Evolutionary conservation across 1,284 basidiomycete genomes (phyloP), one percentile per base, ranked within the genome.

Genomic region (Sporisorium iseilematis-ciliati): DNA sequence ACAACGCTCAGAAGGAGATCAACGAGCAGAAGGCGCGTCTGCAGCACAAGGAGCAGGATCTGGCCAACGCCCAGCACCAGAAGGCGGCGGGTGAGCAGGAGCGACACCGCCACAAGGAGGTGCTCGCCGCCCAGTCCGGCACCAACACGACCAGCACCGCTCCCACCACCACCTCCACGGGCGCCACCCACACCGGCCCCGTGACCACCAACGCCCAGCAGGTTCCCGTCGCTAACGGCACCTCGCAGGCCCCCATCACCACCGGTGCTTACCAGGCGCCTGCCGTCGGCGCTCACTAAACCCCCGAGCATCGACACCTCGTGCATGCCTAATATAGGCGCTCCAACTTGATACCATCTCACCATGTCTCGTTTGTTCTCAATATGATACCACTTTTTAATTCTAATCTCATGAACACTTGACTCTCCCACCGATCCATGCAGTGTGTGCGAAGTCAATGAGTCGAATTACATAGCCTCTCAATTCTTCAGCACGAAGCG

Each of bases 61-160:
- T 76, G 11, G 74, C 62, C 6, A 29, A 33, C 8, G 74, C 65
- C 23, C 65, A 76, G 45, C 69, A 71, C 57, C 26, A 50, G 26
- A 76, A 76, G 62, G 55, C 33, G 1, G 14, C 18, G 0, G 61
- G 54, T 25, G 74, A 76, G 14, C 49, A 55, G 26, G 56, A 68
- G 61, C 56, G 74, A 1, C 56, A 65, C 49, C 38, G 57, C 3
- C 65, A 76, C 57, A 60, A 67, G 46, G 65, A 71, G 52, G 55
- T 48, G 2, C 46, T 75, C 3, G 42, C 54, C 4, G 18, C 56
- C 10, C 53, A 56, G 31, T 11, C 14, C 16, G 46, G 23, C 14
- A 29, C 31, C 31, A 38, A 20, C n/a, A 41, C 40, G 31, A 56
- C 54, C 59, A 49, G 40, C 42, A 33, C 43, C 4, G 26, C 48